A percentile compares a stretch with the other conserved stretches of the same genome.
Conservation (phyloP, 169 alveolate genomes). For the Perkinsus olseni region DNA sequence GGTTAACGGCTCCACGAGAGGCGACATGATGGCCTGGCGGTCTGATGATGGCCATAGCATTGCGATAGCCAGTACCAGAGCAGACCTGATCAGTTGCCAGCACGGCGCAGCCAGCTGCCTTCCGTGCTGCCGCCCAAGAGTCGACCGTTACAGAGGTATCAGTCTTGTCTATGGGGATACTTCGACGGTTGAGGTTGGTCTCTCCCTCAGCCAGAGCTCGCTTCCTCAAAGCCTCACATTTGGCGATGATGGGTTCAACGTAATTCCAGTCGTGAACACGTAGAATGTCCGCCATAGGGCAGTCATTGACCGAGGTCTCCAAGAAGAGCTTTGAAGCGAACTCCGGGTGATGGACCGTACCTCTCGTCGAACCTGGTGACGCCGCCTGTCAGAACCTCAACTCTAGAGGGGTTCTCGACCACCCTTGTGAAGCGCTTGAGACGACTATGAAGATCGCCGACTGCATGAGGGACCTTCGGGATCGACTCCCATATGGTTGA, state of each 20-base stretch:
- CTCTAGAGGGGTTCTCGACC: slow-evolving; percentile 71
- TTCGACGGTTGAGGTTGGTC: not conserved
- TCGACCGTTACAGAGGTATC: slow-evolving; percentile 62
- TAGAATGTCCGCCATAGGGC: slow-evolving; percentile 73
- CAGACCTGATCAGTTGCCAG: not conserved
- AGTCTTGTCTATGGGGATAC: not conserved
- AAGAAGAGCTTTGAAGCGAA: slow-evolving; percentile 22
- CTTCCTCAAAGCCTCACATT: not conserved
- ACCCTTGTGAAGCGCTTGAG: slow-evolving; percentile 20
- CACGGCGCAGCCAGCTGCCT: slow-evolving; percentile 59
- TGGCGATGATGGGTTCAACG: not conserved
- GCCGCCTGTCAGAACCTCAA: slow-evolving; percentile 63
- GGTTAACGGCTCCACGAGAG: not conserved
- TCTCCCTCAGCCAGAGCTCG: not conserved
- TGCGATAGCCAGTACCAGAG: not conserved
- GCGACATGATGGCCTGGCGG: not conserved
- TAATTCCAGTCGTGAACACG: slow-evolving; percentile 64
- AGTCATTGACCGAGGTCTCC: slow-evolving; percentile 53
- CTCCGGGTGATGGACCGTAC: not conserved
- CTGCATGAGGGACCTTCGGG: not conserved
- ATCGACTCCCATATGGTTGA: not conserved
- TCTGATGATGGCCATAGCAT: not conserved
- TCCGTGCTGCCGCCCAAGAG: slow-evolving; percentile 72
- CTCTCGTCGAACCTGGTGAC: slow-evolving; percentile 17
- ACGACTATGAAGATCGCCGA: not conserved